Percentiles rank a stretch among this genome's conserved stretches.
These are phyloP conservation scores for Vigna unguiculata DNA, from an alignment of 306 rosid species.

Conservation along the genomic window DNA sequence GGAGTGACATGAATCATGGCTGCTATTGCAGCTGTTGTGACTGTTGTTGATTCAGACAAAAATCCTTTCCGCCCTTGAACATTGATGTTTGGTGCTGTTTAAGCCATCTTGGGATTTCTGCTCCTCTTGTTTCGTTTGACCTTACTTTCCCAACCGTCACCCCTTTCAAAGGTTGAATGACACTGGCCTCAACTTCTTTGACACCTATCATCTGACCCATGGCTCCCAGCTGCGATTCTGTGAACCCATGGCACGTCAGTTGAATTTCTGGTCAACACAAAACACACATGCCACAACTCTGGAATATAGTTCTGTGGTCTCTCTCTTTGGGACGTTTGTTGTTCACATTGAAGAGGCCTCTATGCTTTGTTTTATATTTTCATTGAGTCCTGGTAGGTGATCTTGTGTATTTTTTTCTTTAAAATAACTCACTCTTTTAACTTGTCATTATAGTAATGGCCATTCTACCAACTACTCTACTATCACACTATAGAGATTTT, in stretches of 20 bases:
- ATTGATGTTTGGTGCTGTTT: neutral
- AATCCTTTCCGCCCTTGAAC: neutral
- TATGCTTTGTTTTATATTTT: neutral
- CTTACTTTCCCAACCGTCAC: neutral
- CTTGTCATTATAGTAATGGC: neutral
- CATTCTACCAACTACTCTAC: neutral
- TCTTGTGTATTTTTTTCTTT: neutral
- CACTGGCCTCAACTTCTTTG: neutral
- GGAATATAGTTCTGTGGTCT: neutral
- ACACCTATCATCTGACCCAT: neutral
- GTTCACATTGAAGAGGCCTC: neutral
- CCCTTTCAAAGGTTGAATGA: neutral
- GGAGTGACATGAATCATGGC: neutral
- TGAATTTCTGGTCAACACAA: neutral
- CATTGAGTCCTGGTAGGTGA: neutral
- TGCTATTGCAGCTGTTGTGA: neutral
- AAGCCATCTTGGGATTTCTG: neutral
- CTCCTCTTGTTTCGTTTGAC: neutral
- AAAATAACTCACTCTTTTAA: neutral
- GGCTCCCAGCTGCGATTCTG: neutral
- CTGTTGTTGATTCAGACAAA: neutral
- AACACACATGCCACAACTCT: neutral
- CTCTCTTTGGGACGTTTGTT: neutral
- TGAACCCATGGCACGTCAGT: neutral
- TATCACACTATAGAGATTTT: neutral